phyloP scores from a whole-genome alignment of 139 green algal genomes.

The Chlorella sp. region DNA sequence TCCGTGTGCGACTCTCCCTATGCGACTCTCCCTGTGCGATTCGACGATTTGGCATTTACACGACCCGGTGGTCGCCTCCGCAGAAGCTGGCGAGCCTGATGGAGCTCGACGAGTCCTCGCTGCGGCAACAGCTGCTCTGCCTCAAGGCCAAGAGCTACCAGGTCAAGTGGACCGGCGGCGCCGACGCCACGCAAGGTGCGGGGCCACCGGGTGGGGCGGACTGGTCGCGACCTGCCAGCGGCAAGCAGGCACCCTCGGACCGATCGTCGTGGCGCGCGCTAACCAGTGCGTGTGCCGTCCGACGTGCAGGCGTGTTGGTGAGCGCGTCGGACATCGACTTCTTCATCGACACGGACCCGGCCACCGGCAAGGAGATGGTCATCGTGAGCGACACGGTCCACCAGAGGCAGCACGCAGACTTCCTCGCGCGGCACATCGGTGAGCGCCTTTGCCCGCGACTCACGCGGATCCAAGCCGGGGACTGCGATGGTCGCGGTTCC shows the following conservation, averaged over 20 bases:
- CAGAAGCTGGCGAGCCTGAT: slow-evolving; percentile 84
- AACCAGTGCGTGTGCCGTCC: no score
- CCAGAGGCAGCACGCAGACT: slow-evolving; percentile 48
- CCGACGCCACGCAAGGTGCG: slow-evolving; percentile 30
- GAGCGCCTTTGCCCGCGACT: no score
- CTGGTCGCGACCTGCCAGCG: no score
- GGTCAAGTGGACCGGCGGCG: slow-evolving; percentile 29
- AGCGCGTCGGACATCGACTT: slow-evolving; percentile 70
- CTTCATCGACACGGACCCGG: slow-evolving; percentile 62
- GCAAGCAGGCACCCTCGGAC: no score
- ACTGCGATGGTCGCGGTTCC: no score
- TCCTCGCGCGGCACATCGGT: slow-evolving; percentile 67
- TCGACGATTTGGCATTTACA: slow-evolving; percentile 23
- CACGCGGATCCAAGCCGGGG: no score
- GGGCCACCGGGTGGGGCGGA: no score
- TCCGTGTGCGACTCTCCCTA: no score
- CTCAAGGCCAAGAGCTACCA: slow-evolving; percentile 57
- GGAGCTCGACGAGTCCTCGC: slow-evolving; percentile 62
- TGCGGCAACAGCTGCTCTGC: slow-evolving; percentile 64
- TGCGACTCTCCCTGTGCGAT: no score
- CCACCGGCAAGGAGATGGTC: slow-evolving; percentile 60
- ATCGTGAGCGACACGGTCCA: slow-evolving; percentile 45
- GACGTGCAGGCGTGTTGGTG: neutral
- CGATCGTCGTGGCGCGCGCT: no score
- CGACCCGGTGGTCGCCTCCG: slow-evolving; percentile 45